Evolutionary conservation across 2,329 filamentous ascomycete species (phyloP), one percentile per base, ranked within the genome.

Genomic region (Claviceps maximensis): DNA sequence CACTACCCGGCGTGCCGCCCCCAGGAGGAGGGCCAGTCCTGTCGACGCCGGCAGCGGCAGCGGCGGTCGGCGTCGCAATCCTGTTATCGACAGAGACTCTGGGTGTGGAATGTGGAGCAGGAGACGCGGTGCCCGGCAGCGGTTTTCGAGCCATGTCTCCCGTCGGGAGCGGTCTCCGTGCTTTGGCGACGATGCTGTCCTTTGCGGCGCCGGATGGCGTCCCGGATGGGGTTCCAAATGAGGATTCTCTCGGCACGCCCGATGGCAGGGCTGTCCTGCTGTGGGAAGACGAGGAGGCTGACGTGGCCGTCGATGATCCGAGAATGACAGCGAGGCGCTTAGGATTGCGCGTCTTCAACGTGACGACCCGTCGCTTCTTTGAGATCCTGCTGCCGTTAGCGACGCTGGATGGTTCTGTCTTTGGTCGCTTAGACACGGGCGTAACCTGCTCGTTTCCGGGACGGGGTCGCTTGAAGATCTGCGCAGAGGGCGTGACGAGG

Each of bases 401-500:
- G 41, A 21, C 47, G 15, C 58, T 60, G 7, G 57, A 53, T 2
- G 58, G 56, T 17, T 59, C 58, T 1, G 60, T 54, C 59, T 71
- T 72, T 4, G 68, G 64, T 13, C 70, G 64, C 60, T 72, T 72
- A 0, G 68, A 61, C 27, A 63, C 65, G 1, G 70, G 69, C 1
- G 62, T 61, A 4, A 59, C 57, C 27, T 60, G 58, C 40, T 69
- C 68, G 4, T 67, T 63, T 53, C 71, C 70, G 36, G 67, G 61
- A 2, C 66, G 67, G 19, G 69, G 62, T 17, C 70, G 63, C 55
- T 72, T 72, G 29, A 57, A 53, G 8, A 58, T 59, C 15, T 62
- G 55, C 19, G 44, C 31, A 15, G 61, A 54, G 4, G 60, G 56
- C 19, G 58, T 47, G 19, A 61, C 62, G 53, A 46, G 13, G 56